Percentiles rank a stretch among this genome's conserved stretches.
Evolutionary conservation across 2,329 filamentous ascomycete species (phyloP).

Genomic region (Tolypocladium tropicale): DNA sequence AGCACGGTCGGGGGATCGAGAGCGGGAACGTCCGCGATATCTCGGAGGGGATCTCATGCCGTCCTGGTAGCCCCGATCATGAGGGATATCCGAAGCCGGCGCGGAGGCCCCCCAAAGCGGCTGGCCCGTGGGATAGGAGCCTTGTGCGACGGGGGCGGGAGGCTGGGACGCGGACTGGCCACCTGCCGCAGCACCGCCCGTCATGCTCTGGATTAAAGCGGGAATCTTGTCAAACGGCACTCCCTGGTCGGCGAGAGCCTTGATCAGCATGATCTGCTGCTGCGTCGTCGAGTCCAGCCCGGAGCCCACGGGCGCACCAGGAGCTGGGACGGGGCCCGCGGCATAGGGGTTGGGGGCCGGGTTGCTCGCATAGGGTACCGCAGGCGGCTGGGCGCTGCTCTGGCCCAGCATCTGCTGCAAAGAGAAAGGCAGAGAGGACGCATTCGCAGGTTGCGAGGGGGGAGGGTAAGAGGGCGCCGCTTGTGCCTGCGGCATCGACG

Average conservation of each 20-base stretch:
- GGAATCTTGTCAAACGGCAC: conserved; percentile 70
- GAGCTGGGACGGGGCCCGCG: conserved; percentile 23
- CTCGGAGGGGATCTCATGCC: conserved; percentile 54
- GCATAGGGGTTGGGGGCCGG: conserved; percentile 16
- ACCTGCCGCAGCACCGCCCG: conserved; percentile 23
- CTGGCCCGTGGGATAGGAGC: conserved; percentile 26
- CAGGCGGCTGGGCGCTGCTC: conserved; percentile 18
- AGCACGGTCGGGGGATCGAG: conserved; percentile 67
- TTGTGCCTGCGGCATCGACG: conserved; percentile 16
- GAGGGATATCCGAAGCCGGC: conserved; percentile 31
- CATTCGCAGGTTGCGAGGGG: conserved; percentile 49
- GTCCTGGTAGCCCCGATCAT: conserved; percentile 48
- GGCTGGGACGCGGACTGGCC: conserved; percentile 25
- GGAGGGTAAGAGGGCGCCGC: conserved; percentile 27
- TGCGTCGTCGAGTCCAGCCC: conserved; percentile 47
- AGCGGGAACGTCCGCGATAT: conserved; percentile 56
- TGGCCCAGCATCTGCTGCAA: conserved; percentile 24
- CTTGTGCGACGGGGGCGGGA: conserved; percentile 30
- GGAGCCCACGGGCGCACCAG: conserved; percentile 19
- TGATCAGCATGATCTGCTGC: conserved; percentile 64
- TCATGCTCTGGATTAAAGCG: conserved; percentile 43
- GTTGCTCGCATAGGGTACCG: conserved; percentile 10
- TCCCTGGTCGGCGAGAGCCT: conserved; percentile 65
- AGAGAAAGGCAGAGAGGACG: conserved; percentile 33
- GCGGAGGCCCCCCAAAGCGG: conserved; percentile 20